Evolutionary conservation across 2,329 filamentous ascomycete species (phyloP).

Genomic region (Zymoseptoria passerinii): DNA sequence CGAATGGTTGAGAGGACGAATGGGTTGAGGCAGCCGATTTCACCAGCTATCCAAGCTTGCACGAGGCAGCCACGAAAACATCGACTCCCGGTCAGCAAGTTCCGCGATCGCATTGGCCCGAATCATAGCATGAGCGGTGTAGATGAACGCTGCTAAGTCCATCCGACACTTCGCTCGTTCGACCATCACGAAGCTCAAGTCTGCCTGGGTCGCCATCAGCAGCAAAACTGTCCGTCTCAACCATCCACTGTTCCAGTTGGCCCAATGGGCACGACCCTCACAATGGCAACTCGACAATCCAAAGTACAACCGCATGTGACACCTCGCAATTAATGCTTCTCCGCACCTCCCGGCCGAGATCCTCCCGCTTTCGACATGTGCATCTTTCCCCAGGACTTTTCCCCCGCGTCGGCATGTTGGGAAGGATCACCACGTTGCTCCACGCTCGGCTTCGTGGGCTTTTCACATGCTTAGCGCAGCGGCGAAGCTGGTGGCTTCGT

Average conservation of each 20-base stretch:
- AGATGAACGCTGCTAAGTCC: too few relatives aligned
- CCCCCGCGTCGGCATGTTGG: background rate
- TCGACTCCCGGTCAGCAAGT: background rate
- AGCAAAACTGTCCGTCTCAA: background rate
- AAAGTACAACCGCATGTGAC: background rate
- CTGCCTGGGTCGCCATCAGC: too few relatives aligned
- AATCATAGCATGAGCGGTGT: too few relatives aligned
- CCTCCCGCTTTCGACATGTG: too few relatives aligned
- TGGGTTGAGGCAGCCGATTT: background rate
- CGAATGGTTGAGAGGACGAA: constrained; percentile 37
- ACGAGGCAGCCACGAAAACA: background rate
- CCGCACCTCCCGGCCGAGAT: too few relatives aligned
- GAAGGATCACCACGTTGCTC: background rate
- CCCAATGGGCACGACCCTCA: background rate
- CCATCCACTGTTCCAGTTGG: background rate
- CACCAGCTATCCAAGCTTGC: too few relatives aligned
- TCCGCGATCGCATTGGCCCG: background rate
- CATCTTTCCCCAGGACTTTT: background rate
- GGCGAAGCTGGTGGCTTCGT: background rate
- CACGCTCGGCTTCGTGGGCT: background rate
- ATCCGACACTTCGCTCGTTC: background rate
- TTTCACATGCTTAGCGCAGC: background rate
- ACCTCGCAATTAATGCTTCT: background rate
- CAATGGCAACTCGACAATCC: background rate
- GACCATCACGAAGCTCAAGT: too few relatives aligned